Base-by-base conservation (phyloP, 495 filamentous ascomycete species). In the Penicillium lagena region DNA sequence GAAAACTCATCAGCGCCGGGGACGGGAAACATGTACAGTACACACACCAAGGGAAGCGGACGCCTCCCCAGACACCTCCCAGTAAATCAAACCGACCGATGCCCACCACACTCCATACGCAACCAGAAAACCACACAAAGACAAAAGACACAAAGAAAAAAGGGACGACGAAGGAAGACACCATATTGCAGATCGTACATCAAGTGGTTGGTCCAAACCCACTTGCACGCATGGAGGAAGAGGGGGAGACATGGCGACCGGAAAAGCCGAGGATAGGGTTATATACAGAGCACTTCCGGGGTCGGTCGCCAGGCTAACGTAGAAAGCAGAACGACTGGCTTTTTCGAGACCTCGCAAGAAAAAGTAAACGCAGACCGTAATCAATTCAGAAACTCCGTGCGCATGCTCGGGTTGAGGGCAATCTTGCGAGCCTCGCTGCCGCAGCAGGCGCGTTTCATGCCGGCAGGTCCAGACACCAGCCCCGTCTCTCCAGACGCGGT, bases 391-490 rank as follows among this genome's bases (percentile, higher is more conserved):
- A 56, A 63, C 12, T 69, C 62, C n/a, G 58, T 59, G 12, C 67
- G 67, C 38, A 71, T 45, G 37, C 55, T 51, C 12, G 67, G 63
- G 50, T 66, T 62, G 10, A 71, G 43, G 7, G 65, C 66, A 37
- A 71, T 49, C 54, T 71, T 67, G 33, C 59, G 52, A 35, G 66
- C 64, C 57, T 71, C 65, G 39, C 65, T 71, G 40, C 67, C 68
- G 40, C 70, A 73, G 56, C 70, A 73, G 36, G 70, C 70, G 37
- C 70, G 66, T 49, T 73, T 73, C 60, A 69, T 73, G 33, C 70
- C 68, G 10, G 54, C 62, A 7, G 64, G 68, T 10, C 67, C 67
- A 12, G 66, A 67, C 12, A 68, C 52, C n/a, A 60, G 50, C 13
- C 50, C 49, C 15, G 39, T 51, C 11, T 49, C 43, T n/a, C 54